A percentile compares a stretch with the other conserved stretches of the same genome.
Evolutionary conservation across 192 early-diverging fungal species (phyloP).

Genomic region (Glomus cerebriforme): DNA sequence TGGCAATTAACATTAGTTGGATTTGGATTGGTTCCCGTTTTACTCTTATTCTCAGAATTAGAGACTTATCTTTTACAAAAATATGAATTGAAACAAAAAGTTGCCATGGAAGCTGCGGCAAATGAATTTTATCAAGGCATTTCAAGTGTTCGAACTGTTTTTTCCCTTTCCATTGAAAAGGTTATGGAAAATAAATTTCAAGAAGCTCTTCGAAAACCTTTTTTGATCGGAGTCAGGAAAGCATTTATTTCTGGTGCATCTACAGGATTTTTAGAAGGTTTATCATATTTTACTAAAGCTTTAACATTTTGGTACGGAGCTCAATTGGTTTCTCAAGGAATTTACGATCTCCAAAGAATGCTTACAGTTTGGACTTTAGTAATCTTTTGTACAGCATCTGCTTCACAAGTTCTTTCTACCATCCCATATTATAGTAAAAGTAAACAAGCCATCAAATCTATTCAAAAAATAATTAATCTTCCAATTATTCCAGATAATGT

Average conservation of each 20-base stretch:
- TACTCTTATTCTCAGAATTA: background rate
- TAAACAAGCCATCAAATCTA: constrained; percentile 23
- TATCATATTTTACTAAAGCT: constrained; percentile 27
- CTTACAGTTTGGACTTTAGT: constrained; percentile 24
- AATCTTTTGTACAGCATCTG: constrained; percentile 29
- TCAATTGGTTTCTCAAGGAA: constrained; percentile 4
- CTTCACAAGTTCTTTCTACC: background rate
- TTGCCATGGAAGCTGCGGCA: constrained; percentile 3
- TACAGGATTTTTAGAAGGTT: constrained; percentile 1
- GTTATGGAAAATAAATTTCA: constrained; percentile 9
- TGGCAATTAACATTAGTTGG: constrained; percentile 29
- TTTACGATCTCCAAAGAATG: constrained; percentile 24
- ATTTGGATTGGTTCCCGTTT: constrained; percentile 9
- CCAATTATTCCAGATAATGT: background rate
- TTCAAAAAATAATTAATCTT: constrained; percentile 8
- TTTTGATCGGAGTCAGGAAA: constrained; percentile 9
- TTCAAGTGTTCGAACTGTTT: constrained; percentile 19
- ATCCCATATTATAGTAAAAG: constrained; percentile 23
- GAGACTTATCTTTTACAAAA: constrained; percentile 4
- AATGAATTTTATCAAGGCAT: constrained; percentile 29
- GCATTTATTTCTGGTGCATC: background rate
- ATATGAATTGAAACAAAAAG: constrained; percentile 23
- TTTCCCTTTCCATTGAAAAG: constrained; percentile 1
- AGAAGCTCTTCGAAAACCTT: constrained; percentile 7
- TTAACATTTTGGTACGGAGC: constrained; percentile 30